Evolutionary conservation across 108 stramenopile genomes (phyloP).

Genomic region (Nitzschia putrida): DNA sequence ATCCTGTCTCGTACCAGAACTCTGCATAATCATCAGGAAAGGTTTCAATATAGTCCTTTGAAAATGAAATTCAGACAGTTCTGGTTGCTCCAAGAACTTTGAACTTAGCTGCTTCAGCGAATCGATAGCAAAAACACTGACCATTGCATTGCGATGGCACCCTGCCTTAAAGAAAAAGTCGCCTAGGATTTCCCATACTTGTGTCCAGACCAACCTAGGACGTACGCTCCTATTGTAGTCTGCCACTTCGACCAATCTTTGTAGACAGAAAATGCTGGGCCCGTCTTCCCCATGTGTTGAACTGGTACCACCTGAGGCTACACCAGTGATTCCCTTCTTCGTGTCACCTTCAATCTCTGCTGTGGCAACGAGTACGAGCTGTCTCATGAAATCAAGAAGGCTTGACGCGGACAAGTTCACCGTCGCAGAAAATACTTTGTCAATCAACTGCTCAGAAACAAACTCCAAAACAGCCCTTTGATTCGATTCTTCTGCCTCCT

Average conservation of each 20-base stretch:
- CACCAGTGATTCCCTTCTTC: constrained; percentile 65
- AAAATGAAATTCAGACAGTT: constrained; percentile 96
- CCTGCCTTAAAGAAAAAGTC: constrained; percentile 92
- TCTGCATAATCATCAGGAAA: constrained; percentile 84
- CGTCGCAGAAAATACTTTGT: constrained; percentile 89
- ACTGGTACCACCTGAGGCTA: constrained; percentile 15
- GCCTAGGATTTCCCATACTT: constrained; percentile 94
- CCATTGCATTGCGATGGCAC: constrained; percentile 86
- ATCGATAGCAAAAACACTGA: constrained; percentile 97
- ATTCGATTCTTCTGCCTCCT: constrained; percentile 79
- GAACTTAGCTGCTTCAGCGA: constrained; percentile 96
- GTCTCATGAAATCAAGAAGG: constrained; percentile 83
- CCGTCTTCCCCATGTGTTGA: constrained; percentile 64
- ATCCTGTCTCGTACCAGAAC: constrained; percentile 62
- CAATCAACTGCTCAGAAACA: constrained; percentile 85
- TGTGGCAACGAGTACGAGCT: constrained; percentile 84
- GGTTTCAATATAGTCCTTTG: constrained; percentile 94
- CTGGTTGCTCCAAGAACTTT: constrained; percentile 97
- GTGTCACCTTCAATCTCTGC: constrained; percentile 84
- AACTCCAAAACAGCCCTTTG: constrained; percentile 78
- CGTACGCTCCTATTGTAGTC: constrained; percentile 97
- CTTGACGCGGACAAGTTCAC: constrained; percentile 81
- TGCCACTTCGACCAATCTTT: constrained; percentile 97
- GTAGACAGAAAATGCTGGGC: constrained; percentile 94
- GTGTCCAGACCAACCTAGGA: constrained; percentile 92